These are phyloP conservation scores for Elymus sibiricus DNA, from an alignment of 176 grass and related monocot genomes.

Conservation along the genomic window DNA sequence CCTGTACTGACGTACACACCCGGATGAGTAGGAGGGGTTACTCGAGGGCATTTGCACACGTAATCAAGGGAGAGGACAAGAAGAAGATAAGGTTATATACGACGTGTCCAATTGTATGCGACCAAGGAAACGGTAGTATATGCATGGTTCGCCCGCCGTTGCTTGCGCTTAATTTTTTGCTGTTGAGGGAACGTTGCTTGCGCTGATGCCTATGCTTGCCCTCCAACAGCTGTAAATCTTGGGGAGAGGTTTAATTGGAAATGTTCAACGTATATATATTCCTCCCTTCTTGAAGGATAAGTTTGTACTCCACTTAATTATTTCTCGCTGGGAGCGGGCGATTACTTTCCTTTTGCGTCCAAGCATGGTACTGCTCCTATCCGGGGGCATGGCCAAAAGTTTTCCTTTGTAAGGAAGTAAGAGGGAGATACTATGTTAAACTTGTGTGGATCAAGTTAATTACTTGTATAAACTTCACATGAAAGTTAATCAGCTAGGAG, in stretches of 20 bases:
- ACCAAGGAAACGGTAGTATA: not conserved
- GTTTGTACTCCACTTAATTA: not conserved
- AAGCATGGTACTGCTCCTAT: not conserved
- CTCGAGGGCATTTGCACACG: not conserved
- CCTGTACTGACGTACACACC: slow-evolving; percentile 15
- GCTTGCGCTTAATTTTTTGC: not conserved
- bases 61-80: not conserved
- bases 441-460: not conserved
- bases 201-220: not conserved
- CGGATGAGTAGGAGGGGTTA: not conserved
- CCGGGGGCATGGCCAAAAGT: not conserved
- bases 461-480: not conserved
- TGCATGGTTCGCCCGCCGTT: not conserved
- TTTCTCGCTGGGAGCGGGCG: not conserved
- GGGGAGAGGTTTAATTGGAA: not conserved
- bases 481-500: not conserved
- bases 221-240: slow-evolving; percentile 20
- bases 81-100: slow-evolving; percentile 27
- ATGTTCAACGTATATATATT: not conserved
- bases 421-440: not conserved
- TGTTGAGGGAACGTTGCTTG: not conserved
- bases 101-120: not conserved
- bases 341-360: not conserved
- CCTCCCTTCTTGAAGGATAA: not conserved
- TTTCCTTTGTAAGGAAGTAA: not conserved